phyloP scores from a whole-genome alignment of 805 yeast genomes.

The Candida stauntonica region DNA sequence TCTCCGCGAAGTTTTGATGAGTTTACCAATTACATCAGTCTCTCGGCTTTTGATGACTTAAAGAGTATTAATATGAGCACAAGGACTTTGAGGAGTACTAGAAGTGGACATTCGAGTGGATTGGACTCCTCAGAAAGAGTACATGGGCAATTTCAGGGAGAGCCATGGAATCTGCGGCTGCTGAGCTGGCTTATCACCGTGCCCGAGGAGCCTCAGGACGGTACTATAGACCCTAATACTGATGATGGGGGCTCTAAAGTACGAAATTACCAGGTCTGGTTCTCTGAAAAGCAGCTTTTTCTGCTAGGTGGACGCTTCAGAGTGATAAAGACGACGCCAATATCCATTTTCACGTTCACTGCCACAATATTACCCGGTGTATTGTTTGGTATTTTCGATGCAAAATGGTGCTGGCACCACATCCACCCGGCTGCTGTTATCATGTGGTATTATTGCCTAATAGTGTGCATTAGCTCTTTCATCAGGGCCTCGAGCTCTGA shows the following conservation, averaged over 20 bases:
- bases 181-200: slow-evolving; percentile 24
- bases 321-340: slow-evolving; percentile 37
- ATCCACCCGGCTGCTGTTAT: slow-evolving; percentile 53
- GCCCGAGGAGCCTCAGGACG: slow-evolving; percentile 9
- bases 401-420: slow-evolving; percentile 53
- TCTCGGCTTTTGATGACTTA: too few relatives aligned
- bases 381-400: slow-evolving; percentile 39
- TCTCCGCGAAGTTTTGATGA: not conserved
- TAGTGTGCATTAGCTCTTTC: slow-evolving; percentile 43
- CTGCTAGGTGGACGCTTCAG: slow-evolving; percentile 65
- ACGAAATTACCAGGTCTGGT: slow-evolving; percentile 43
- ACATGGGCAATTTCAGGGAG: not conserved
- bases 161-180: slow-evolving; percentile 11
- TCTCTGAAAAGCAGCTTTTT: slow-evolving; percentile 41
- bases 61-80: not conserved
- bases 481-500: slow-evolving; percentile 55
- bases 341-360: slow-evolving; percentile 34
- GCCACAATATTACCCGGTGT: slow-evolving; percentile 43
- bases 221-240: too few relatives aligned
- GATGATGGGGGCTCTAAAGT: too few relatives aligned
- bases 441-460: slow-evolving; percentile 56
- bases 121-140: not conserved
- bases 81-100: not conserved
- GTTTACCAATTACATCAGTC: not conserved
- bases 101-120: not conserved